These are phyloP conservation scores for Cutaneotrichosporon dermatis DNA, from an alignment of 1,284 basidiomycete species.

Conservation along the genomic window DNA sequence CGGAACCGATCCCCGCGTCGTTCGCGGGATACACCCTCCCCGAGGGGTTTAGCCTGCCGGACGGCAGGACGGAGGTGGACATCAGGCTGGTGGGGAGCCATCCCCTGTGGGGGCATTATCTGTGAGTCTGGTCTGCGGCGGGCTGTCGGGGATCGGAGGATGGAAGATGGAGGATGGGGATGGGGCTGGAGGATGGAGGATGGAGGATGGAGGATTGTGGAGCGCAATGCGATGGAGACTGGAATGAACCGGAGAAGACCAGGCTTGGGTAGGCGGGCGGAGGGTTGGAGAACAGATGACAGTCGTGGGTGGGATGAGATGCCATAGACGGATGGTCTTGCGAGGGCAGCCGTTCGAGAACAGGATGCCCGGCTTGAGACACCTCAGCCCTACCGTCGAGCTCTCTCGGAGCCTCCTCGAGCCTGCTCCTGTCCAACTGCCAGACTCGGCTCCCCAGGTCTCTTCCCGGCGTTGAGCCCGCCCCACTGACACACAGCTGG, in stretches of 20 bases:
- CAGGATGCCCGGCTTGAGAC: no score
- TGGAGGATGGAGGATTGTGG: no score
- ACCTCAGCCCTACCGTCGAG: background rate
- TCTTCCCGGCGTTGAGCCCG: no score
- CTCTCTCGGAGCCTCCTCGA: background rate
- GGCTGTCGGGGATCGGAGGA: no score
- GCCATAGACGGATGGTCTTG: no score
- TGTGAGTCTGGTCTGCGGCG: constrained; percentile 55
- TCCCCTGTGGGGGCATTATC: constrained; percentile 84
- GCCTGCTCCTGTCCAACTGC: background rate
- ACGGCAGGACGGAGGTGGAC: constrained; percentile 50
- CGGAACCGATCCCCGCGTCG: constrained; percentile 29
- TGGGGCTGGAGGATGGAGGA: no score
- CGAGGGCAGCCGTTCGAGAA: no score
- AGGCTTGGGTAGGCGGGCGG: background rate
- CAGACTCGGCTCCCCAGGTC: no score
- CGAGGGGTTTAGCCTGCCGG: constrained; percentile 13
- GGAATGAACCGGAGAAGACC: no score
- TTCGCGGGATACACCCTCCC: constrained; percentile 45
- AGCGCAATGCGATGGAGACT: no score
- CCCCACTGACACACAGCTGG: constrained; percentile 58
- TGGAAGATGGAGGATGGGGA: no score
- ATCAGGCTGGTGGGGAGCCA: constrained; percentile 80
- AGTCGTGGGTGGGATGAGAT: no score
- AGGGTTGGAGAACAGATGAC: background rate